A percentile compares a stretch with the other conserved stretches of the same genome.
Evolutionary conservation across 1,139 yeast genomes (phyloP).

Genomic region (Geotrichum australiense): DNA sequence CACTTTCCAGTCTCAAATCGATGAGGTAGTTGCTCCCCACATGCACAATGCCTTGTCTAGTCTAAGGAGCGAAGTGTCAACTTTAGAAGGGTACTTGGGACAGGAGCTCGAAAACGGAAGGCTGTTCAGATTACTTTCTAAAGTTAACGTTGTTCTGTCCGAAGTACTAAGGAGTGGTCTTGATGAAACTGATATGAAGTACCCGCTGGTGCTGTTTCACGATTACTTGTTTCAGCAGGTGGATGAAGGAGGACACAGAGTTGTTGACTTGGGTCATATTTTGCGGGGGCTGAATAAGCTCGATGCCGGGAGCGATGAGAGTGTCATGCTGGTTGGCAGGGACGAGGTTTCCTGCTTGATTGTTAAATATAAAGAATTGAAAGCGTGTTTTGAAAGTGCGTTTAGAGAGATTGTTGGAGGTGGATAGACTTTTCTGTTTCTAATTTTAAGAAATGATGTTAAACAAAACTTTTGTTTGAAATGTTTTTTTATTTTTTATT

Average conservation of each 20-base stretch:
- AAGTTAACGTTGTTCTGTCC: conserved; percentile 52
- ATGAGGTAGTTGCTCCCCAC: too few relatives aligned
- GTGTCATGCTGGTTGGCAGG: conserved; percentile 65
- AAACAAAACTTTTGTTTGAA: too few relatives aligned
- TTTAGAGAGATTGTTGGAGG: too few relatives aligned
- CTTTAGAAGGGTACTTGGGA: conserved; percentile 59
- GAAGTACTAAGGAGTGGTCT: conserved; percentile 46
- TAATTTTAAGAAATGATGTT: too few relatives aligned
- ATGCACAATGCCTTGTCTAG: too few relatives aligned
- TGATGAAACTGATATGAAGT: conserved; percentile 62
- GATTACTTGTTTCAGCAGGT: conserved; percentile 82
- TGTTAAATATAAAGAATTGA: conserved; percentile 70
- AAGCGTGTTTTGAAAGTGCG: conserved; percentile 63
- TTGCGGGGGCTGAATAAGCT: conserved; percentile 73
- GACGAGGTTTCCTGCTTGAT: conserved; percentile 80
- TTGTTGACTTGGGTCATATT: conserved; percentile 77
- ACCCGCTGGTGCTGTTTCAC: conserved; percentile 68
- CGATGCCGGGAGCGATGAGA: conserved; percentile 89
- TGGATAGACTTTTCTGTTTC: too few relatives aligned
- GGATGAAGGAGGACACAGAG: conserved; percentile 71
- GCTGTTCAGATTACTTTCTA: conserved; percentile 71
- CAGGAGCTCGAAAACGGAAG: conserved; percentile 86
- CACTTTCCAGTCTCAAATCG: too few relatives aligned
- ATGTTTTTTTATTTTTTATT: too few relatives aligned
- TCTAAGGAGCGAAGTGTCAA: too few relatives aligned